These are phyloP conservation scores for Nemania sp. DNA, from an alignment of 2,329 filamentous ascomycete species.

Conservation along the genomic window DNA sequence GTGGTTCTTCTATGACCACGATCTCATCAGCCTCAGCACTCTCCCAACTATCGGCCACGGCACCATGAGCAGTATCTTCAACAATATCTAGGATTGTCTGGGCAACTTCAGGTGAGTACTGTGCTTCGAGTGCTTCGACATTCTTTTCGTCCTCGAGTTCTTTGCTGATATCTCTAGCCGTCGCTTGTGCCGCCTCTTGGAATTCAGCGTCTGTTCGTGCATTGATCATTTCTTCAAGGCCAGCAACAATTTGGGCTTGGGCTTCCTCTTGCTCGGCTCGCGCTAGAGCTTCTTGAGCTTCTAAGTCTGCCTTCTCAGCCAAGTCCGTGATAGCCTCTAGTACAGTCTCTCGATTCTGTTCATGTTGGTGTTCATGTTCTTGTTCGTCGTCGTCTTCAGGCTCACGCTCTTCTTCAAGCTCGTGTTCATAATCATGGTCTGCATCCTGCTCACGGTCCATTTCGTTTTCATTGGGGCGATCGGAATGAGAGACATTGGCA, in stretches of 20 bases:
- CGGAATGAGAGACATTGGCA: constrained; percentile 13
- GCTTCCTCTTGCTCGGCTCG: constrained; percentile 55
- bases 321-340: constrained; percentile 70
- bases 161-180: constrained; percentile 54
- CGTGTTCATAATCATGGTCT: constrained; percentile 11
- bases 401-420: constrained; percentile 27
- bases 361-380: constrained; percentile 20
- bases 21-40: constrained; percentile 76
- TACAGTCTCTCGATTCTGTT: constrained; percentile 64
- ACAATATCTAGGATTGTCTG: constrained; percentile 54
- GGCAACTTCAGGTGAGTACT: constrained; percentile 54
- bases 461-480: constrained; percentile 15
- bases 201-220: constrained; percentile 59
- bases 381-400: constrained; percentile 25
- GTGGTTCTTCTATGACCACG: constrained; percentile 66
- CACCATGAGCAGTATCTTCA: constrained; percentile 60
- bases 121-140: constrained; percentile 56
- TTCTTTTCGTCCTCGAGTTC: constrained; percentile 60
- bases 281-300: constrained; percentile 67
- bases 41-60: constrained; percentile 87
- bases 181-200: constrained; percentile 51
- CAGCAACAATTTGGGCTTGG: constrained; percentile 52
- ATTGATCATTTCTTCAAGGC: constrained; percentile 53
- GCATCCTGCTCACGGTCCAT: constrained; percentile 10
- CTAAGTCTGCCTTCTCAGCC: constrained; percentile 54